phyloP scores from a whole-genome alignment of 1,139 yeast genomes.

The Sporopachydermia cereana region DNA sequence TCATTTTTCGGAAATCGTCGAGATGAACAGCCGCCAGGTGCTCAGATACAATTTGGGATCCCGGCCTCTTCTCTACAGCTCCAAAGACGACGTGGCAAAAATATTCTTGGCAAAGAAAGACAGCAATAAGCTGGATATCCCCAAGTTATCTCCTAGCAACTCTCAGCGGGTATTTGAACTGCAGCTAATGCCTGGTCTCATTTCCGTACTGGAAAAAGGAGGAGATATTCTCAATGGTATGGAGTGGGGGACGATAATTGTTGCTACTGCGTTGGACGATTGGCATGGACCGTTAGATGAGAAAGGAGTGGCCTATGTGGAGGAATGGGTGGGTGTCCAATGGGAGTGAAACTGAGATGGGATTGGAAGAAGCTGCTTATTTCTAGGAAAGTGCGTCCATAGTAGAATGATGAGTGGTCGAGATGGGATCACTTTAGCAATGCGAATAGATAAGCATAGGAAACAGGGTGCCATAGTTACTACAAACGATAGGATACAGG shows the following conservation, averaged over 20 bases:
- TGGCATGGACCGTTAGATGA: slow-evolving; percentile 46
- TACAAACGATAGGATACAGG: too few relatives aligned
- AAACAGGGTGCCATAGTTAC: too few relatives aligned
- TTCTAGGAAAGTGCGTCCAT: background rate
- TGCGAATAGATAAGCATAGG: too few relatives aligned
- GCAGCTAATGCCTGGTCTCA: slow-evolving; percentile 90
- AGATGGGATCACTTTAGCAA: background rate
- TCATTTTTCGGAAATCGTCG: slow-evolving; percentile 59
- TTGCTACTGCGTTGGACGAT: slow-evolving; percentile 73
- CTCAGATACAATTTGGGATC: slow-evolving; percentile 74
- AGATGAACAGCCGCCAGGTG: slow-evolving; percentile 77
- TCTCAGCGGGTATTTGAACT: slow-evolving; percentile 61
- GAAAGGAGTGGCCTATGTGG: slow-evolving; percentile 65
- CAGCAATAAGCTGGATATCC: slow-evolving; percentile 48
- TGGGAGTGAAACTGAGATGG: slow-evolving; percentile 47
- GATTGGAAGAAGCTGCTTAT: background rate
- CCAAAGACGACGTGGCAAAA: slow-evolving; percentile 43
- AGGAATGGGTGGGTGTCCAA: slow-evolving; percentile 91
- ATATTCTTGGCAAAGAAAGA: slow-evolving; percentile 25
- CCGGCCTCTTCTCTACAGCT: slow-evolving; percentile 59
- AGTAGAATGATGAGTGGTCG: background rate
- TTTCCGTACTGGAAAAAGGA: slow-evolving; percentile 60
- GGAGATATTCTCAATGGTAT: slow-evolving; percentile 56
- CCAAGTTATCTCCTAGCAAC: slow-evolving; percentile 26
- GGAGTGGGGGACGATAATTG: slow-evolving; percentile 95